Percentiles rank a stretch among this genome's conserved stretches.
Conservation (phyloP, 176 grass and related monocot species). For the Elaeis guineensis region DNA sequence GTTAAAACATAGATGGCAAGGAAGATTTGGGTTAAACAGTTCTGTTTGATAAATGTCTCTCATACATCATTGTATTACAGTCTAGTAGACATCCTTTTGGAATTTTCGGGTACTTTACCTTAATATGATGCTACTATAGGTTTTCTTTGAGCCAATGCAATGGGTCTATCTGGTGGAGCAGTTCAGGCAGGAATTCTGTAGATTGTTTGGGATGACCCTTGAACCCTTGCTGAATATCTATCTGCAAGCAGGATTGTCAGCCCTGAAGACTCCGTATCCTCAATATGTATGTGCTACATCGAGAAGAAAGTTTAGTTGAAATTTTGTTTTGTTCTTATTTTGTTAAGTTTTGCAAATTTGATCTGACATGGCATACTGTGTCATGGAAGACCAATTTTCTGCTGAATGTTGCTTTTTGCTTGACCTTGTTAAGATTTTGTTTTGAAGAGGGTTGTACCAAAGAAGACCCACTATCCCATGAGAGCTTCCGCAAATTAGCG, state of each 20-base stretch:
- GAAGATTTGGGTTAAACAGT: too few species aligned
- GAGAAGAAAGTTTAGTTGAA: too few species aligned
- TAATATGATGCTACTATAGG: constrained; percentile 20
- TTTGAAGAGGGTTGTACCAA: constrained; percentile 62
- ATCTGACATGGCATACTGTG: too few species aligned
- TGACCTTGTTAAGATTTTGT: constrained; percentile 66
- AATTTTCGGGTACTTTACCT: too few species aligned
- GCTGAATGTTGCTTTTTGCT: constrained; percentile 24
- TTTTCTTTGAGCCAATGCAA: constrained; percentile 67
- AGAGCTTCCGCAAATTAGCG: constrained; percentile 69
- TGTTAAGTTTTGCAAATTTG: too few species aligned
- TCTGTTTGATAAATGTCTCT: too few species aligned
- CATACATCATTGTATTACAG: too few species aligned
- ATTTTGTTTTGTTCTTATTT: too few species aligned
- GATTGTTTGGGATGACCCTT: constrained; percentile 79
- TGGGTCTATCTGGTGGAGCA: constrained; percentile 72
- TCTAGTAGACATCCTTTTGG: too few species aligned
- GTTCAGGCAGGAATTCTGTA: constrained; percentile 93
- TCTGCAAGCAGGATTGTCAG: constrained; percentile 87
- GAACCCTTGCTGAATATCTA: constrained; percentile 94
- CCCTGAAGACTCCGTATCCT: constrained; percentile 87
- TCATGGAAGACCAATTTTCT: too few species aligned
- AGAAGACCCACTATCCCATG: constrained; percentile 81
- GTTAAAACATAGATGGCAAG: too few species aligned
- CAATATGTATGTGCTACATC: neutral